A percentile compares a stretch with the other conserved stretches of the same genome.
Evolutionary conservation across 306 rosid species (phyloP).

Genomic region (Vigna reflexopilosa): DNA sequence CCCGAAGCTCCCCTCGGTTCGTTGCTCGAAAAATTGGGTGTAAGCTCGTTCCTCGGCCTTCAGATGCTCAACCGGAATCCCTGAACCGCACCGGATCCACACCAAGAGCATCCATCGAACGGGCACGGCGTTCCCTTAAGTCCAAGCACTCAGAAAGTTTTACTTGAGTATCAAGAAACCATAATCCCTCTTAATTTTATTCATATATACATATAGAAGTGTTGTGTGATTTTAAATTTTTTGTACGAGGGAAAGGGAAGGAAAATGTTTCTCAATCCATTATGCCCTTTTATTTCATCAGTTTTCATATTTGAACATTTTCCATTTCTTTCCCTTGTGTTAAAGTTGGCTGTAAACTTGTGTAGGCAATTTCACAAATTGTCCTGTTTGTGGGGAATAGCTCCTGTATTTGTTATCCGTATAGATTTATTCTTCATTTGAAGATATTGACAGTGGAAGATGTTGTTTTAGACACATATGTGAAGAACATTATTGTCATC

Average conservation of each 20-base stretch:
- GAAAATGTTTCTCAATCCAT: constrained; percentile 51
- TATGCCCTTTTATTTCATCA: constrained; percentile 25
- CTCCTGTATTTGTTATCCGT: constrained; percentile 37
- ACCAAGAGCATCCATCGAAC: constrained; percentile 72
- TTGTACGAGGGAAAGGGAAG: constrained; percentile 61
- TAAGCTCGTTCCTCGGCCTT: constrained; percentile 73
- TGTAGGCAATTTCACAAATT: constrained; percentile 37
- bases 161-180: constrained; percentile 53
- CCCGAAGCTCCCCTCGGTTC: constrained; percentile 70
- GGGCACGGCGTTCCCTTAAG: constrained; percentile 54
- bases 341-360: constrained; percentile 40
- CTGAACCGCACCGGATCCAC: constrained; percentile 56
- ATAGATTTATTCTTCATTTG: constrained; percentile 34
- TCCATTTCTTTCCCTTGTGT: constrained; percentile 66
- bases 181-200: constrained; percentile 29
- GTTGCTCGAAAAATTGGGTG: constrained; percentile 71
- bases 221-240: constrained; percentile 56
- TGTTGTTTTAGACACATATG: constrained; percentile 23
- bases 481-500: constrained; percentile 20
- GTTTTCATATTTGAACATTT: constrained; percentile 50
- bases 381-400: constrained; percentile 36
- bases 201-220: constrained; percentile 37
- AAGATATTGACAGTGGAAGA: constrained; percentile 34
- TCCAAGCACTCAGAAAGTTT: constrained; percentile 68
- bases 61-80: constrained; percentile 76